Evolutionary conservation across 1,284 basidiomycete genomes (phyloP), one percentile per base, ranked within the genome.

Genomic region (Cutaneotrichosporon cyanovorans): DNA sequence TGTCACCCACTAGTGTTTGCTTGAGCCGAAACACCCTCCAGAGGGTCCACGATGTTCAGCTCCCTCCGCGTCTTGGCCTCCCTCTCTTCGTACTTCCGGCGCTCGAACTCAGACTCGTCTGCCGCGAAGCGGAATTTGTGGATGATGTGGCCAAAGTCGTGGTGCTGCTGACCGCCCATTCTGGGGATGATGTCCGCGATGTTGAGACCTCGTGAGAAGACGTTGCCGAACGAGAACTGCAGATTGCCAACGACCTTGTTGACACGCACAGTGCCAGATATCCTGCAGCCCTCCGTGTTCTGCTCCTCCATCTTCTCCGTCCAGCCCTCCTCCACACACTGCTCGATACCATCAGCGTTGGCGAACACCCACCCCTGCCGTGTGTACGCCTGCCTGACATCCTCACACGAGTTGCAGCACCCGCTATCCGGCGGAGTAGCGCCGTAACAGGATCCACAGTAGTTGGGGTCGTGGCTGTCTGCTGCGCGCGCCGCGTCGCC

Each of bases 401-500:
- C 85, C 62, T 99, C 95, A 67, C 95, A 98, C 40, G 83, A 85
- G 69, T 99, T 90, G 73, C 95, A 98, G 74, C 95, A 99, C 5
- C 87, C 87, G 60, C 73, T 76, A 47, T 79, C 80, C 1, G 91
- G 87, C 37, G 82, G 82, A 19, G 82, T 65, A 43, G 90, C 95
- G 46, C 95, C 95, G 62, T 90, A 99, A 73, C 95, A 99, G 16
- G 87, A 91, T n/a, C 95, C 95, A 72, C 91, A 95, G 69, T 89
- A 91, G 31, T 75, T 78, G 2, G 77, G 75, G 48, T 68, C 80
- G 72, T 56, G 79, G 78, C 62, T 76, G 74, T 56, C 79, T 74
- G 57, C 84, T 77, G 68, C 87, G 70, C 72, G 82, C 82, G 93
- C 89, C 9, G 90, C 73, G 48, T 95, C 90, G 54, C 88, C 92